phyloP scores from a whole-genome alignment of 345 rosid species.

The Eucalyptus coolabah region DNA sequence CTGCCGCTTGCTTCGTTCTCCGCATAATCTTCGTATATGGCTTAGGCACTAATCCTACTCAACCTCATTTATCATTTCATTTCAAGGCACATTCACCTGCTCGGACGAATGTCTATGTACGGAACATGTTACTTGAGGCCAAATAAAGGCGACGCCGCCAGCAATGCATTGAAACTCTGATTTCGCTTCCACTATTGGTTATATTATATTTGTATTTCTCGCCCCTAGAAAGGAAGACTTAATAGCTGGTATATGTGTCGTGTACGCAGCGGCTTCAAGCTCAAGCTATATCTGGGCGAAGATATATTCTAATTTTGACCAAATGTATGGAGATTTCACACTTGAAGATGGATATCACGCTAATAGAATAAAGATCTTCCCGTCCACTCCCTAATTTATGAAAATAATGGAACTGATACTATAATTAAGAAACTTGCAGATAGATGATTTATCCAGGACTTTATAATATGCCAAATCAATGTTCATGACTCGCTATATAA shows the following conservation, averaged over 20 bases:
- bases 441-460: not conserved
- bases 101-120: not conserved
- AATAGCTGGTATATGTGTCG: not conserved
- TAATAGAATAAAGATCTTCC: not conserved
- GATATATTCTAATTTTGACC: not conserved
- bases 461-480: not conserved
- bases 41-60: not conserved
- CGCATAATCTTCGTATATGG: not conserved
- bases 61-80: not conserved
- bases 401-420: not conserved
- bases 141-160: not conserved
- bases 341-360: not conserved
- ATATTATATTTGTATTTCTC: not conserved
- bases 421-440: not conserved
- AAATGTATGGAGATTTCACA: not conserved
- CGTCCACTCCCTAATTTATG: not conserved
- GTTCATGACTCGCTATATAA: not conserved
- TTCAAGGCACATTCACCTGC: not conserved
- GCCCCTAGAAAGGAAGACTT: not conserved
- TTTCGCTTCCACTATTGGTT: not conserved
- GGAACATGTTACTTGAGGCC: not conserved
- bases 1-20: not conserved
- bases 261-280: not conserved
- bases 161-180: not conserved
- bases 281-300: not conserved